Evolutionary conservation across 768 basidiomycete species (phyloP).

Genomic region (Suillus lakei): DNA sequence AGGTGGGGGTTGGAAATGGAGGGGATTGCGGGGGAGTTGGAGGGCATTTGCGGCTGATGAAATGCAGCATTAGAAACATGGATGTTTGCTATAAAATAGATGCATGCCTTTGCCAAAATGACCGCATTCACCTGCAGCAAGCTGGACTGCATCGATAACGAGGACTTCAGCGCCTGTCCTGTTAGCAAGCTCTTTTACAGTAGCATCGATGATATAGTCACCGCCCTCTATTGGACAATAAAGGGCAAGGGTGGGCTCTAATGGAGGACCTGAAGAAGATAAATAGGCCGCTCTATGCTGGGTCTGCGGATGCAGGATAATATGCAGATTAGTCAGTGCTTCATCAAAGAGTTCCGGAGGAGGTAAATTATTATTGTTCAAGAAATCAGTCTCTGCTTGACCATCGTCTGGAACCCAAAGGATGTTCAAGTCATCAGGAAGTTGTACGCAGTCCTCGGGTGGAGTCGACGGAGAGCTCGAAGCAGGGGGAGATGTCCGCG

Average conservation of each 20-base stretch:
- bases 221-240: conserved; percentile 87
- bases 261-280: conserved; percentile 53
- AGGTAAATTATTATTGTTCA: conserved; percentile 51
- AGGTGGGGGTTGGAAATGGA: conserved; percentile 59
- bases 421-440: conserved; percentile 63
- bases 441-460: conserved; percentile 40
- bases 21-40: conserved; percentile 72
- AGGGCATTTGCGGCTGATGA: conserved; percentile 67
- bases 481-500: not conserved
- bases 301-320: conserved; percentile 81
- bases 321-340: conserved; percentile 72
- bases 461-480: conserved; percentile 3
- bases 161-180: conserved; percentile 80
- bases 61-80: conserved; percentile 7
- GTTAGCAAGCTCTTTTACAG: conserved; percentile 77
- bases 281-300: conserved; percentile 74
- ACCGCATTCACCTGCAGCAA: conserved; percentile 90
- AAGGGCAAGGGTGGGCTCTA: conserved; percentile 83
- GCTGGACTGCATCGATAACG: conserved; percentile 80
- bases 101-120: conserved; percentile 75
- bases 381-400: conserved; percentile 26
- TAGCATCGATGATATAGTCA: conserved; percentile 79
- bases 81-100: conserved; percentile 1
- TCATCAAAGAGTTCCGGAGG: conserved; percentile 79
- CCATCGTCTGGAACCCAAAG: conserved; percentile 61